Base-by-base conservation (phyloP, 805 yeast species). In the Tetrapisispora phaffii region DNA sequence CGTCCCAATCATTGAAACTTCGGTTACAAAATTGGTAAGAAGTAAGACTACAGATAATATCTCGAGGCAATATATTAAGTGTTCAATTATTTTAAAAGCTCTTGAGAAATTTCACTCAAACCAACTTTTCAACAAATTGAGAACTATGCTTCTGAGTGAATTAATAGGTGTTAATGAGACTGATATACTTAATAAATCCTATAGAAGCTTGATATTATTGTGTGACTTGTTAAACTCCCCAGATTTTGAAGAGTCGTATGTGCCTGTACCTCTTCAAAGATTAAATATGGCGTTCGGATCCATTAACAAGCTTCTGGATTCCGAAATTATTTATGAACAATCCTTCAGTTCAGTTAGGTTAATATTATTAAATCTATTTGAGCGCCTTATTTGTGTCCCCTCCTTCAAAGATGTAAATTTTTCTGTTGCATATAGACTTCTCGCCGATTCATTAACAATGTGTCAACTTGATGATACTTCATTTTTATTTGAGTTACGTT, bases 111-210 rank as follows among this genome's bases (percentile, higher is more conserved):
- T 72, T 29, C 39, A 37, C 23, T 43, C 62, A 0, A 57, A 71
- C 9, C 47, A 62, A 0, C 63, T 66, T 32, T 67, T 76, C 29
- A 80, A 74, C 16, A 70, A 80, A 47, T 51, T 76, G 9, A 72
- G 88, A 50, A 82, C 79, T 50, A 69, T 71, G 45, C 65, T 76
- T n/a, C 79, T 79, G 13, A 77, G 89, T 1, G 87, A 81, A 52
- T 57, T 83, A 19, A 65, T 82, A 39, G 85, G 87, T 1, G 63
- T 74, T 2, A 70, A 68, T 42, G 53, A 71, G 2, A 42, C 60
- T 0, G 73, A 73, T 28, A 68, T 80, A 12, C 42, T 70, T 7
- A 39, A 55, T 2, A 57, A 57, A 2, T 82, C 82, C 0, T 57
- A 77, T 31, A 61, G 59, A 15, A 71, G 73, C 59, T 47, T 83